These are phyloP conservation scores for Fusarium sp. DNA, from an alignment of 2,329 filamentous ascomycete species.

Conservation along the genomic window DNA sequence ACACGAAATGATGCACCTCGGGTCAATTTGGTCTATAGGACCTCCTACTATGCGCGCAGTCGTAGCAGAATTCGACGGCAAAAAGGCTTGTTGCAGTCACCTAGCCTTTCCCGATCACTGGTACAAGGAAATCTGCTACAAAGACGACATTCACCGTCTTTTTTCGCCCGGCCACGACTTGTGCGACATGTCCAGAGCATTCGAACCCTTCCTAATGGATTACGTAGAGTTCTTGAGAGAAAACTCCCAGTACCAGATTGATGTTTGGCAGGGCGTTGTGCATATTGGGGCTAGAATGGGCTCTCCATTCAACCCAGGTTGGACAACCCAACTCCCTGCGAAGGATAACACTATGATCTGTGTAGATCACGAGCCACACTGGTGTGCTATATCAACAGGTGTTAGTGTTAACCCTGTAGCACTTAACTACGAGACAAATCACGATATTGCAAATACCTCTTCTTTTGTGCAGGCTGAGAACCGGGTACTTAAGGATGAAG, in stretches of 20 bases:
- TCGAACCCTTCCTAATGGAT: no score
- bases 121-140: neutral
- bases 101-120: neutral
- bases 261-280: no score
- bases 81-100: neutral
- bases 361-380: neutral
- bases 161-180: neutral
- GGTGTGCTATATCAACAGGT: neutral
- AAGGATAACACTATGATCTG: fast-evolving
- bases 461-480: neutral
- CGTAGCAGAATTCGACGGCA: fast-evolving
- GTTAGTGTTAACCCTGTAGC: fast-evolving
- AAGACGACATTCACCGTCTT: neutral
- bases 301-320: neutral
- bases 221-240: no score
- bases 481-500: fast-evolving
- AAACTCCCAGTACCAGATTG: no score
- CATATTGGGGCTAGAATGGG: neutral
- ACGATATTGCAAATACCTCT: no score
- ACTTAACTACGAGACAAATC: neutral
- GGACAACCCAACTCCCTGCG: neutral
- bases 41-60: neutral
- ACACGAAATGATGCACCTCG: neutral
- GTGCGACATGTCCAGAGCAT: no score
- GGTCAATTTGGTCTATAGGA: neutral